Conservation (phyloP, 2,329 filamentous ascomycete genomes). For the Arthrobotrys pseudoclavata region DNA sequence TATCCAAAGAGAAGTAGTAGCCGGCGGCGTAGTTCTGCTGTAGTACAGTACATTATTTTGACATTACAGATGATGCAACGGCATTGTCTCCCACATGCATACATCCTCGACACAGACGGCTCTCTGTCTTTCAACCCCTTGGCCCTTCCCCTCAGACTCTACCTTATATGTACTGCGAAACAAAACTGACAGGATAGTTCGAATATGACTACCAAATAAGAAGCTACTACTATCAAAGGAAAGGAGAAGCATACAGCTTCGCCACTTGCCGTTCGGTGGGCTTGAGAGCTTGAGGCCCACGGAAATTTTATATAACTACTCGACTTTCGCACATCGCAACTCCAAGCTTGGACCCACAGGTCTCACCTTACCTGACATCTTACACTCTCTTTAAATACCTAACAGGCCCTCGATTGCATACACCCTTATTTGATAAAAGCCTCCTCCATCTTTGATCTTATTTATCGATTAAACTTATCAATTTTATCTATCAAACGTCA, state of each 20-base stretch:
- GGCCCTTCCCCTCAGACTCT: conserved; percentile 47
- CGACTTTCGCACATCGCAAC: conserved; percentile 60
- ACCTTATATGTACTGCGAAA: conserved; percentile 57
- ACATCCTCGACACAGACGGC: conserved; percentile 57
- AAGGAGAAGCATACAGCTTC: conserved; percentile 57
- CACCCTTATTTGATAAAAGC: conserved; percentile 34
- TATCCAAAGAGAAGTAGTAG: conserved; percentile 51
- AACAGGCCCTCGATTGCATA: conserved; percentile 44
- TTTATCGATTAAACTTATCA: conserved; percentile 21
- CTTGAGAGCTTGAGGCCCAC: conserved; percentile 38
- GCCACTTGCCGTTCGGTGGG: conserved; percentile 59
- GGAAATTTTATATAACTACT: conserved; percentile 61
- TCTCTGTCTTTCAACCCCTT: conserved; percentile 56
- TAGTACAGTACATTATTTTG: conserved; percentile 58
- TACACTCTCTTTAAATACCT: conserved; percentile 57
- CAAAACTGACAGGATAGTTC: conserved; percentile 58
- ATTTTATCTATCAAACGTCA: conserved; percentile 14
- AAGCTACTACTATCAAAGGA: conserved; percentile 55
- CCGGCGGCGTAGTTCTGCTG: conserved; percentile 47
- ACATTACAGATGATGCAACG: conserved; percentile 60
- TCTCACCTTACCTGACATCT: conserved; percentile 58
- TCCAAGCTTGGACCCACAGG: conserved; percentile 60
- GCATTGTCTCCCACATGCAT: conserved; percentile 60
- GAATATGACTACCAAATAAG: conserved; percentile 59
- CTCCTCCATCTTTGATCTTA: conserved; percentile 33